Base-by-base conservation (phyloP, 1,284 basidiomycete genomes). In the Ceratobasidium sp. region DNA sequence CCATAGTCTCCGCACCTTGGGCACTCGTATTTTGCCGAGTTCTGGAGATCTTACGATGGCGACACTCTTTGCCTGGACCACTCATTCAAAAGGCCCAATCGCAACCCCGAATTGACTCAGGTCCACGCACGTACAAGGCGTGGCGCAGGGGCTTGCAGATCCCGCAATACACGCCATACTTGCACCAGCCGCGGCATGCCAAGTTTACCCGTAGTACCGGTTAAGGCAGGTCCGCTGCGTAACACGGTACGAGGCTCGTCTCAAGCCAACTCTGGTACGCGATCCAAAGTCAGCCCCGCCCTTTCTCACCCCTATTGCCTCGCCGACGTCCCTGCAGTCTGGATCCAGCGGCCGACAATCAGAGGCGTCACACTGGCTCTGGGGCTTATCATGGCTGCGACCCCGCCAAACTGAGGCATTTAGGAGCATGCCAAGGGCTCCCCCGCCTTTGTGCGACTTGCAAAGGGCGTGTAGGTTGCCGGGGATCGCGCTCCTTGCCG, bases 401-500 rank as follows among this genome's bases (percentile, higher is more conserved):
- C 59, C 37, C 59, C 59, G 59, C 59, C 59, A 40, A 40, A 34
- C 17, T 32, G 34, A 62, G 32, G 59, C 37, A 22, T 34, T 43
- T 19, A n/a, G 59, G 37, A 22, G 34, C 59, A 34, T 40, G 3
- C 37, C 59, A 19, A 37, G 32, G 13, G 56, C 29, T 32, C 17
- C 59, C 57, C 59, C 59, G 34, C 34, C 59, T 37, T 62, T 62
- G 59, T 40, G 34, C 34, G 59, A 13, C 37, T 62, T 40, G 34
- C 22, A 22, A 62, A 62, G 59, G 59, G 59, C 59, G 40, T 40
- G 37, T 40, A 40, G 37, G 13, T 62, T 40, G 37, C 59, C 59
- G 37, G 59, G 11, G 59, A 62, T 62, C 59, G 59, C 59, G 59
- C 34, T 62, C 11, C 34, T 22, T 62, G 37, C 59, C 59, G 59